Percentiles rank a stretch among this genome's conserved stretches.
Evolutionary conservation across 345 rosid species (phyloP).

Genomic region (Camelina laxa): DNA sequence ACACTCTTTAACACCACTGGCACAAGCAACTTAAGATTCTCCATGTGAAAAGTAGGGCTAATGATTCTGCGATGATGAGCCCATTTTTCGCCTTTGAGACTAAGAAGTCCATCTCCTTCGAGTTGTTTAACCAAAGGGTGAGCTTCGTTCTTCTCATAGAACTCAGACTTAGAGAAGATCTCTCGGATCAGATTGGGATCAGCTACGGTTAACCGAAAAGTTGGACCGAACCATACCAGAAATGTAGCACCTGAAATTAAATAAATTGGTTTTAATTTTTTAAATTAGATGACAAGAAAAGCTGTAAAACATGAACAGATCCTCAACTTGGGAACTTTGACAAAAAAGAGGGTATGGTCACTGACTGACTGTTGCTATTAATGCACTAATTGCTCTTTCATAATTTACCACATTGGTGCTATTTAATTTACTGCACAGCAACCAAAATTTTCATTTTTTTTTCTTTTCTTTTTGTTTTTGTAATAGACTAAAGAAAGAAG

Average conservation of each 20-base stretch:
- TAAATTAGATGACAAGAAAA: constrained; percentile 30
- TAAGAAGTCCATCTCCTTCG: constrained; percentile 74
- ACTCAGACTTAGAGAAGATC: constrained; percentile 71
- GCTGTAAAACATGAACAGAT: constrained; percentile 45
- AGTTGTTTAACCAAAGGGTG: constrained; percentile 62
- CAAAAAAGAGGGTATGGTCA: constrained; percentile 33
- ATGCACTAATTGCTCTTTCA: constrained; percentile 27
- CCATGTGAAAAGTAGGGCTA: constrained; percentile 76
- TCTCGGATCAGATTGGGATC: constrained; percentile 80
- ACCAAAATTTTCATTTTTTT: neutral
- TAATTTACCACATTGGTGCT: constrained; percentile 21
- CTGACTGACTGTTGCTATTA: constrained; percentile 34
- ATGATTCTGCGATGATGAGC: constrained; percentile 72
- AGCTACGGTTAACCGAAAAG: constrained; percentile 69
- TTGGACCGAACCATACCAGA: constrained; percentile 83
- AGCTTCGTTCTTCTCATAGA: constrained; percentile 63
- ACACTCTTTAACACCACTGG: constrained; percentile 65
- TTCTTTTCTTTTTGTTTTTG: neutral
- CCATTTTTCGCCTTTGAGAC: constrained; percentile 83
- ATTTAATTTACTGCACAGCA: constrained; percentile 31
- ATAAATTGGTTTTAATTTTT: neutral
- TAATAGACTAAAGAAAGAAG: constrained; percentile 39
- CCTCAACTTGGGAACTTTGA: constrained; percentile 38
- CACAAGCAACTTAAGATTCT: constrained; percentile 73
- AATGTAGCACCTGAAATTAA: constrained; percentile 65